A percentile compares a stretch with the other conserved stretches of the same genome.
These are phyloP conservation scores for Oenanthe javanica DNA, from an alignment of 140 eudicot species.

Conservation along the genomic window DNA sequence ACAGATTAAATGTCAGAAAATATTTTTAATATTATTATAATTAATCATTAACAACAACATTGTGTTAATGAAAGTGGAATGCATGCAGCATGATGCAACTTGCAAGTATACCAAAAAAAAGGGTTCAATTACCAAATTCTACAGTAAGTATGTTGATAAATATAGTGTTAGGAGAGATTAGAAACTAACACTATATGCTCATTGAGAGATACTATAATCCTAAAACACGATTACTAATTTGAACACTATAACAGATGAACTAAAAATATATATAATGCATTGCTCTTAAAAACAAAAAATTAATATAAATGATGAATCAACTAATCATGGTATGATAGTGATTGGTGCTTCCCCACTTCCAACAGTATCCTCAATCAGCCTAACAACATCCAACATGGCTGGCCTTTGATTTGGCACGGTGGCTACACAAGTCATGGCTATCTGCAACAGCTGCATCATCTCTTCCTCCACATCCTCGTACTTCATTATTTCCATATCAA, in stretches of 20 bases:
- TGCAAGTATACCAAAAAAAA: too few species aligned
- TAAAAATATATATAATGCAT: not conserved
- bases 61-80: too few species aligned
- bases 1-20: too few species aligned
- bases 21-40: too few species aligned
- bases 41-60: too few species aligned
- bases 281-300: not conserved
- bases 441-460: constrained; percentile 84
- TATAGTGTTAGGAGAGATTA: not conserved
- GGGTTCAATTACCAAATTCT: too few species aligned
- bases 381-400: constrained; percentile 65
- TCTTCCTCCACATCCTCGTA: constrained; percentile 75
- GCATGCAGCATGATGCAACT: too few species aligned
- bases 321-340: not conserved
- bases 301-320: not conserved
- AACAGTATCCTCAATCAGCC: constrained; percentile 75
- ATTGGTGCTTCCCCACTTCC: constrained; percentile 37
- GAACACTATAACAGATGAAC: not conserved
- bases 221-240: not conserved
- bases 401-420: constrained; percentile 81
- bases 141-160: too few species aligned
- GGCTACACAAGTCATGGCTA: constrained; percentile 82
- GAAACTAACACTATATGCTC: not conserved
- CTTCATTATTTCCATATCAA: constrained; percentile 72
- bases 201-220: not conserved